Evolutionary conservation across 345 rosid genomes (phyloP).

Genomic region (Camelina sativa): DNA sequence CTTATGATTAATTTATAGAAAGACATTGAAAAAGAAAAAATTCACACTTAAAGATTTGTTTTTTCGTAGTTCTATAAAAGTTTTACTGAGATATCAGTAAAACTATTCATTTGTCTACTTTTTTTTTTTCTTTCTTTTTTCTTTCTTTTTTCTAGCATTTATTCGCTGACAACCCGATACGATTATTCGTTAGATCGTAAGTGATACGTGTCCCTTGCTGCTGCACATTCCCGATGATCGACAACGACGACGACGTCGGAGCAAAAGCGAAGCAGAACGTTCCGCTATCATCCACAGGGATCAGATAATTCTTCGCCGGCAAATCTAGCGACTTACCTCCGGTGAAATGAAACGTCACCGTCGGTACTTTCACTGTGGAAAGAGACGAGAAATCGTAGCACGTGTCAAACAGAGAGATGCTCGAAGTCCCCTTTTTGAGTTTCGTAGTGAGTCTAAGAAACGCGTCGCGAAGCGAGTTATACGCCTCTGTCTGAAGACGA

Average conservation of each 20-base stretch:
- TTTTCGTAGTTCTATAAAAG: conserved; percentile 17
- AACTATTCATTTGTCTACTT: conserved; percentile 24
- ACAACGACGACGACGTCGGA: conserved; percentile 77
- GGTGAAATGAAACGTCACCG: conserved; percentile 69
- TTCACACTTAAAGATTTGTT: conserved; percentile 30
- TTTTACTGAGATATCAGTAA: conserved; percentile 40
- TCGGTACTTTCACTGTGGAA: conserved; percentile 71
- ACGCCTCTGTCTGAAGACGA: conserved; percentile 79
- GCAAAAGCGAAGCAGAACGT: conserved; percentile 96
- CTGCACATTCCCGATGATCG: conserved; percentile 95
- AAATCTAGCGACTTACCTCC: conserved; percentile 58
- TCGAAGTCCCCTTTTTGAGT: conserved; percentile 48
- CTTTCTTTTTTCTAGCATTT: conserved; percentile 59
- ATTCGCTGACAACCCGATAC: conserved; percentile 65
- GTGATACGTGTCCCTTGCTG: conserved; percentile 93
- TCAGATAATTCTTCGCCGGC: conserved; percentile 83
- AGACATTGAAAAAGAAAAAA: not conserved
- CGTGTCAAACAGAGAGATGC: conserved; percentile 85
- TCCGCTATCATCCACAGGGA: conserved; percentile 71
- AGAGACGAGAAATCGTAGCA: conserved; percentile 80
- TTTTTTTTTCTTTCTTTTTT: too few species aligned
- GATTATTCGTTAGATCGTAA: conserved; percentile 69
- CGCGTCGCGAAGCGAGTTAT: conserved; percentile 76
- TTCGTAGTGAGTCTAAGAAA: conserved; percentile 51
- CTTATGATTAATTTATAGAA: conserved; percentile 4